Base-by-base conservation (phyloP, 495 filamentous ascomycete species). In the Aspergillus coremiiformis region DNA sequence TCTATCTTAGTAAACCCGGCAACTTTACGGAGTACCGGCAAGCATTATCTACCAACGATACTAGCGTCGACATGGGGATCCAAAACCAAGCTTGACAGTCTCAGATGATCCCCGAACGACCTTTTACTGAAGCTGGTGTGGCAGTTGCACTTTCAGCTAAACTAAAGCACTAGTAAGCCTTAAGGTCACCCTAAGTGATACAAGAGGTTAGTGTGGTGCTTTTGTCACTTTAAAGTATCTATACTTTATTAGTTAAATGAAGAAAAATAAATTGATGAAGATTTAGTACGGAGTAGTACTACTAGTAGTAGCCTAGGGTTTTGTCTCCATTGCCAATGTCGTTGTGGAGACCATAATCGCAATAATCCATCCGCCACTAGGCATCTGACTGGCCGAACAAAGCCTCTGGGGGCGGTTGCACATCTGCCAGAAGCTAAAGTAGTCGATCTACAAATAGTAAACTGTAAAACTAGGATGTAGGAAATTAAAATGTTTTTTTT, bases 401-500 rank as follows among this genome's bases (percentile, higher is more conserved):
- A 56, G 54, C 33, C 22, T 47, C 43, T 47, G 6, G 23, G 32
- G 37, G 27, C 47, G 22, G 51, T 53, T 47, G 51, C 45, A 46
- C 49, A 22, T 33, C 51, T 58, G 48, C 39, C 53, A 55, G 33
- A 47, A 46, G 53, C 50, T 54, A 30, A 47, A 47, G 44, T 54
- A 39, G 39, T 32, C 45, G 57, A 60, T 56, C 57, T 60, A 56
- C 53, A 49, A 60, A 56, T 60, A 44, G 51, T 42, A 49, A 60
- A 56, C 56, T 39, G 51, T 42, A 53, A 24, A 41, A 45, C 9
- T 21, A 15, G 15, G 29, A 32, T 44, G 44, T 39, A 41, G 30
- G 8, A 50, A 50, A 39, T 39, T 21, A 51, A 29, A 44, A n/a
- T n/a, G n/a, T n/a, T 5, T 37, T 39, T n/a, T n/a, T n/a, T n/a